These are phyloP conservation scores for Phoma sp. DNA, from an alignment of 2,329 filamentous ascomycete species.

Conservation along the genomic window DNA sequence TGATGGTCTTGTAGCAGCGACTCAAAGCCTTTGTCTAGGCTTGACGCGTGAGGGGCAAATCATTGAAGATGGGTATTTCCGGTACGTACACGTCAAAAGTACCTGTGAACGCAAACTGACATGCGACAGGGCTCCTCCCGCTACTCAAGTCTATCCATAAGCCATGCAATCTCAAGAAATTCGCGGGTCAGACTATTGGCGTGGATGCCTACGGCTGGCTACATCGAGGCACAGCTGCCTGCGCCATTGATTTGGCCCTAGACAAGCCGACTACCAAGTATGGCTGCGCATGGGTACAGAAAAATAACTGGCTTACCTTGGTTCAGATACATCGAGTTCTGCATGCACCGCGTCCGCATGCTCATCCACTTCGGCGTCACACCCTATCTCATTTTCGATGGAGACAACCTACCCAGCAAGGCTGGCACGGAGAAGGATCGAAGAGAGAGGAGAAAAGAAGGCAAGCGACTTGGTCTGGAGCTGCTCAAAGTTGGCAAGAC, in stretches of 20 bases:
- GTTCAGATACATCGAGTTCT: constrained; percentile 83
- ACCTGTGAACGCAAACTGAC: constrained; percentile 25
- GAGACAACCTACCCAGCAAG: constrained; percentile 93
- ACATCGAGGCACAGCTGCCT: constrained; percentile 88
- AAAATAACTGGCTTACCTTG: constrained; percentile 17
- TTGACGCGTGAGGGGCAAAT: constrained; percentile 37
- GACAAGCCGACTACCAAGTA: constrained; percentile 88
- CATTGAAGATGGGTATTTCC: constrained; percentile 49
- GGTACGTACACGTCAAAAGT: constrained; percentile 39
- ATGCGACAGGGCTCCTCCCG: constrained; percentile 75
- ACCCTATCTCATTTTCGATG: constrained; percentile 96
- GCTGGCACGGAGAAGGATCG: constrained; percentile 82
- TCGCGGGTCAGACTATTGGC: constrained; percentile 85
- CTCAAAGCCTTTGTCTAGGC: constrained; percentile 29
- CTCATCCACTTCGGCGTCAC: constrained; percentile 89
- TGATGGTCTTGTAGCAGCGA: constrained; percentile 30
- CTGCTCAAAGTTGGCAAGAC: constrained; percentile 81
- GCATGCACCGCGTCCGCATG: constrained; percentile 91
- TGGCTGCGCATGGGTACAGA: constrained; percentile 34
- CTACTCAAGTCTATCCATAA: constrained; percentile 96
- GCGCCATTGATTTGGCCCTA: constrained; percentile 87
- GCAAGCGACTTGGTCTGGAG: constrained; percentile 76
- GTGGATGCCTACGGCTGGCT: constrained; percentile 99
- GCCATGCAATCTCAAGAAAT: constrained; percentile 84
- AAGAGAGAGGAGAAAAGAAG: constrained; percentile 76